These are phyloP conservation scores for Colletotrichum orbiculare DNA, from an alignment of 2,329 filamentous ascomycete genomes.

Conservation along the genomic window DNA sequence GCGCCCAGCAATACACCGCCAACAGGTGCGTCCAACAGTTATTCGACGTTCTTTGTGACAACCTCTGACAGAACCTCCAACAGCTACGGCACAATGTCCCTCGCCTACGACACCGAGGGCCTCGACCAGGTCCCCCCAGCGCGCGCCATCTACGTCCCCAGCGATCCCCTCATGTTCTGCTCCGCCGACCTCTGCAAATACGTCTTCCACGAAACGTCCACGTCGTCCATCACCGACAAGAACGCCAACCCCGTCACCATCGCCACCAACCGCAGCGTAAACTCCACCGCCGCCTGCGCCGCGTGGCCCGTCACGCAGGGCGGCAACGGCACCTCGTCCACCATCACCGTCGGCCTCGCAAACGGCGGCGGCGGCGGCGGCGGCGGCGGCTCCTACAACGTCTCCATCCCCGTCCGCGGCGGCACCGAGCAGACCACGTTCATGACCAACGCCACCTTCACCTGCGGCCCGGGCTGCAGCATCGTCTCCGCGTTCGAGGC, in stretches of 20 bases:
- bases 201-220: conserved; percentile 49
- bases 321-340: conserved; percentile 43
- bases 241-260: conserved; percentile 39
- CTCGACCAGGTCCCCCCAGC: conserved; percentile 41
- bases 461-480: conserved; percentile 43
- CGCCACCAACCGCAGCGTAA: conserved; percentile 48
- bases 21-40: conserved; percentile 46
- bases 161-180: conserved; percentile 41
- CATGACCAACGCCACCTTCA: conserved; percentile 44
- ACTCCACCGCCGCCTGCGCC: conserved; percentile 43
- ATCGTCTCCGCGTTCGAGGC: conserved; percentile 52
- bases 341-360: conserved; percentile 43
- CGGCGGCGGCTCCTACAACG: neutral
- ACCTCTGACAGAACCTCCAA: neutral
- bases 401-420: conserved; percentile 41
- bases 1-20: conserved; percentile 55
- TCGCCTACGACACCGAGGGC: conserved; percentile 41
- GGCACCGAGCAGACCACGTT: conserved; percentile 50
- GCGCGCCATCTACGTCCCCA: conserved; percentile 45
- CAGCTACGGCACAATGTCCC: conserved; percentile 51
- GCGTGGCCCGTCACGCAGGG: conserved; percentile 45
- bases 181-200: conserved; percentile 43
- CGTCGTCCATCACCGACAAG: conserved; percentile 18
- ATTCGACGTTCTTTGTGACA: neutral
- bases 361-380: conserved; percentile 36